A percentile compares a stretch with the other conserved stretches of the same genome.
These are phyloP conservation scores for Talaromyces adpressus DNA, from an alignment of 495 filamentous ascomycete species.

Conservation along the genomic window DNA sequence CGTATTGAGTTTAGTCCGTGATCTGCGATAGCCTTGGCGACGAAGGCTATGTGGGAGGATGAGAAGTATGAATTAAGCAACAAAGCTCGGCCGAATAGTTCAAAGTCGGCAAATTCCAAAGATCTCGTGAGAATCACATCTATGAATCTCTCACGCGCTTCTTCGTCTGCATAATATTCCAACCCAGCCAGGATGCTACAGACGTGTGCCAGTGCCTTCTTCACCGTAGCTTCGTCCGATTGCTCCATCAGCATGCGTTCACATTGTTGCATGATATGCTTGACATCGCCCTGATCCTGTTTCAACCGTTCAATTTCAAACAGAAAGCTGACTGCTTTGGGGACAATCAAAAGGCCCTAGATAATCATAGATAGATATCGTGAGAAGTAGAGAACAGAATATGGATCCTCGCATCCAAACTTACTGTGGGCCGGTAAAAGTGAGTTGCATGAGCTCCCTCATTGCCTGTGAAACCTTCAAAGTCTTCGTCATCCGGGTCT, in stretches of 20 bases:
- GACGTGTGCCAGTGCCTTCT: not conserved
- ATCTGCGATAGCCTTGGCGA: not conserved
- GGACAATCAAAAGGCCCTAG: not conserved
- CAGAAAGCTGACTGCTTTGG: not conserved
- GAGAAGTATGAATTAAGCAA: not conserved
- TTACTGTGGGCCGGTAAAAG: constrained; percentile 28
- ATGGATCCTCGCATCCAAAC: too few species aligned
- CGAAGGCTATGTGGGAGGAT: not conserved
- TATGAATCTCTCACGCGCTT: not conserved
- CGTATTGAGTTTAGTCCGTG: not conserved
- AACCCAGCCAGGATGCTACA: not conserved
- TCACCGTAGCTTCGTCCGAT: not conserved
- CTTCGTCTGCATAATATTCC: not conserved
- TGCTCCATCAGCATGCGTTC: not conserved
- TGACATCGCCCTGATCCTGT: not conserved
- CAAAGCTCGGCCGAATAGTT: not conserved
- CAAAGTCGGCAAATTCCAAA: not conserved
- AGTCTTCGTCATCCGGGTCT: constrained; percentile 29
- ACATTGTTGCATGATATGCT: not conserved
- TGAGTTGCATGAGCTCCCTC: constrained; percentile 21
- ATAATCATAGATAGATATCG: too few species aligned
- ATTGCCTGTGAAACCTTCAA: constrained; percentile 31
- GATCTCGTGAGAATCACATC: not conserved
- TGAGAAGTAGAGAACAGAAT: too few species aligned
- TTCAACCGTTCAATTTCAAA: not conserved